Conservation (phyloP, 805 yeast genomes). For the Starmerella apicola region DNA sequence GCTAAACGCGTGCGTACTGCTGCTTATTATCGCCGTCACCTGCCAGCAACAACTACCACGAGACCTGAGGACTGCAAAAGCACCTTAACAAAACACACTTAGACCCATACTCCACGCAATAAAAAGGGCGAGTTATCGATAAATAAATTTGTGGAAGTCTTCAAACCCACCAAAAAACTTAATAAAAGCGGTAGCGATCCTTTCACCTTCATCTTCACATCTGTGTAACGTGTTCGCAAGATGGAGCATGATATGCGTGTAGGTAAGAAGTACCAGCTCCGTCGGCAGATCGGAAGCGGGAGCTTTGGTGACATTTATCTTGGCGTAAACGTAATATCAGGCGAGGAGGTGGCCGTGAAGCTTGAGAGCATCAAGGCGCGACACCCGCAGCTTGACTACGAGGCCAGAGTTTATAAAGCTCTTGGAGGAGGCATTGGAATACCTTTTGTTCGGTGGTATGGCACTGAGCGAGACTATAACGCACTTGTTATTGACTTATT, state of each 20-base stretch:
- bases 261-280: slow-evolving; percentile 92
- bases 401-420: slow-evolving; percentile 87
- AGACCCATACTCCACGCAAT: no score
- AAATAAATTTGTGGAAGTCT: no score
- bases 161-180: no score
- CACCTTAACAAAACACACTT: no score
- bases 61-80: no score
- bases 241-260: slow-evolving; percentile 31
- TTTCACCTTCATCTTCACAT: no score
- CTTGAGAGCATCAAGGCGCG: slow-evolving; percentile 91
- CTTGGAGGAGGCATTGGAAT: slow-evolving; percentile 72
- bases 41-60: no score
- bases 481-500: slow-evolving; percentile 85
- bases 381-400: slow-evolving; percentile 95
- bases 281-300: slow-evolving; percentile 97
- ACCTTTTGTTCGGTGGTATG: slow-evolving; percentile 95
- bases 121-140: no score
- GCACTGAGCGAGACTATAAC: slow-evolving; percentile 96
- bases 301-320: slow-evolving; percentile 96
- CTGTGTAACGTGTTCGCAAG: not conserved
- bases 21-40: no score
- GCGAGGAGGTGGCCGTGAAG: slow-evolving; percentile 89
- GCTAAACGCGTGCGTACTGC: no score
- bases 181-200: no score
- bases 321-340: slow-evolving; percentile 84